Conservation (phyloP, 2,329 filamentous ascomycete species). For the Blumeria hordei region DNA sequence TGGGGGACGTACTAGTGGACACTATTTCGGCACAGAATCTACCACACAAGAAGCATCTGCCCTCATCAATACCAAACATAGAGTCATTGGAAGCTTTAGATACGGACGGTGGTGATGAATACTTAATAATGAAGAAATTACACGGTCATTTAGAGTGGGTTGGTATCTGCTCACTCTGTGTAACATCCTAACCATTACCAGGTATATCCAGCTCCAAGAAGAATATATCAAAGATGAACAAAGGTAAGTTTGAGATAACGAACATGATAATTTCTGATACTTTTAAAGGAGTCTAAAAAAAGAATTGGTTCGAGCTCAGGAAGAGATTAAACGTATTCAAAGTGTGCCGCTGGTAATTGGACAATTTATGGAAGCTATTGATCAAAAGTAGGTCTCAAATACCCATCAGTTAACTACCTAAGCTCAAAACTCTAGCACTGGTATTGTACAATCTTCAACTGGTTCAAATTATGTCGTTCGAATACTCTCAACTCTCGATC, state of each 20-base stretch:
- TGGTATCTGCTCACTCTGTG: not conserved
- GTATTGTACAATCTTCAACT: constrained; percentile 94
- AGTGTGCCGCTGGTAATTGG: constrained; percentile 94
- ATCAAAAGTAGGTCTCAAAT: constrained; percentile 56
- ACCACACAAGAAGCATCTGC: constrained; percentile 59
- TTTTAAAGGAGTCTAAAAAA: constrained; percentile 63
- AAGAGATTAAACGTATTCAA: constrained; percentile 99
- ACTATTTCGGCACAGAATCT: constrained; percentile 48
- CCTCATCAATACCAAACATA: constrained; percentile 67
- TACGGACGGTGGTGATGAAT: constrained; percentile 70
- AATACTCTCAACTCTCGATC: constrained; percentile 92
- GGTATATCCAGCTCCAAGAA: constrained; percentile 91
- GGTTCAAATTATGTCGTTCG: constrained; percentile 98
- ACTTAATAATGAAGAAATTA: constrained; percentile 85
- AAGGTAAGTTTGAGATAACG: constrained; percentile 26
- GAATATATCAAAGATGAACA: constrained; percentile 99
- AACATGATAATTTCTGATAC: constrained; percentile 4
- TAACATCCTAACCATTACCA: constrained; percentile 17
- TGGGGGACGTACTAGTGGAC: constrained; percentile 78
- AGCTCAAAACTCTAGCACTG: constrained; percentile 37
- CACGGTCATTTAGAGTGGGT: constrained; percentile 83
- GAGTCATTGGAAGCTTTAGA: constrained; percentile 70
- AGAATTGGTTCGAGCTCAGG: constrained; percentile 87
- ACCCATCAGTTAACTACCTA: not conserved
- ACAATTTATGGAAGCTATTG: constrained; percentile 99